Evolutionary conservation across 2,329 filamentous ascomycete species (phyloP).

Genomic region (Teratosphaeria destructans): DNA sequence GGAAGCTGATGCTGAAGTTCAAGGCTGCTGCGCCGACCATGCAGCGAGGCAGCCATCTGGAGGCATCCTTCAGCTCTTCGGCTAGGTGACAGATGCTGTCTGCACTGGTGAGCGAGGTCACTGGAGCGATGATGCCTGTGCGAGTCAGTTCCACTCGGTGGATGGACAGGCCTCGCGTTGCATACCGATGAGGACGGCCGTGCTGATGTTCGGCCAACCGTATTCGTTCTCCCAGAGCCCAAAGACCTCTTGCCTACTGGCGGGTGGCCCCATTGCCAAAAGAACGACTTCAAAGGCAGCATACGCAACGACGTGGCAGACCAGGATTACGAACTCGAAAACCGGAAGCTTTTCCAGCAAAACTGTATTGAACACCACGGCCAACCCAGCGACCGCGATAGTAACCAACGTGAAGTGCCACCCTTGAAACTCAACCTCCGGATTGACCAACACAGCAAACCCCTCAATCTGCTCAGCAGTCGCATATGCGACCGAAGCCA

Average conservation of each 20-base stretch:
- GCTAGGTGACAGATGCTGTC: not conserved
- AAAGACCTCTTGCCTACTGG: not conserved
- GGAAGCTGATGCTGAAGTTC: not conserved
- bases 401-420: conserved; percentile 1
- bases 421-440: not conserved
- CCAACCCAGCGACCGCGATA: not conserved
- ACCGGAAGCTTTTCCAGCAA: not conserved
- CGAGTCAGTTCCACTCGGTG: not conserved
- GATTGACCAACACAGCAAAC: not conserved
- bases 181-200: not conserved
- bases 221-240: not conserved
- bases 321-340: not conserved
- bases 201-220: not conserved
- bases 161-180: not conserved
- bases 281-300: not conserved
- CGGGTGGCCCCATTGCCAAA: not conserved
- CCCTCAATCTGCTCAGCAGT: not conserved
- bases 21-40: not conserved
- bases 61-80: not conserved
- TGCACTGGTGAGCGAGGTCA: not conserved
- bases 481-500: not conserved
- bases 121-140: not conserved
- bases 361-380: not conserved
- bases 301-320: not conserved
- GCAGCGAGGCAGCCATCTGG: not conserved